These are phyloP conservation scores for Trichomonascaceae sp. DNA, from an alignment of 1,139 yeast genomes.

Conservation along the genomic window DNA sequence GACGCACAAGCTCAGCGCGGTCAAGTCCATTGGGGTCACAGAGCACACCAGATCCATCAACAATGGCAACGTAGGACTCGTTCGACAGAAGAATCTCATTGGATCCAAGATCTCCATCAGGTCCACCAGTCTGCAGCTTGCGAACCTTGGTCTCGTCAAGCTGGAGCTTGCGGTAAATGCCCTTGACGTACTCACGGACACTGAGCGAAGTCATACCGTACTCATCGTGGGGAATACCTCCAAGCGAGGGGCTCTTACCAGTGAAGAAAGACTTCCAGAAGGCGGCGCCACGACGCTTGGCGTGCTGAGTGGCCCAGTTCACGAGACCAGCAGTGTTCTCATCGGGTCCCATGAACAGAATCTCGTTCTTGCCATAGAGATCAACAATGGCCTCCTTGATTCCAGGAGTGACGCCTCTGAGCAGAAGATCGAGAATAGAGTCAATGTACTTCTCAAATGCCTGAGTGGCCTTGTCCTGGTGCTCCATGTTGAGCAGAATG, in stretches of 20 bases:
- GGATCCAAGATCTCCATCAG: constrained; percentile 96
- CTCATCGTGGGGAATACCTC: constrained; percentile 97
- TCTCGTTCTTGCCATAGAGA: constrained; percentile 71
- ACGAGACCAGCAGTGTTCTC: constrained; percentile 95
- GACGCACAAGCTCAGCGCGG: constrained; percentile 59
- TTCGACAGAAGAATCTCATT: constrained; percentile 82
- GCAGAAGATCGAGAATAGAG: constrained; percentile 72
- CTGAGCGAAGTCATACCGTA: constrained; percentile 97
- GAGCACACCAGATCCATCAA: constrained; percentile 92
- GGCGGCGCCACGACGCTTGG: constrained; percentile 85
- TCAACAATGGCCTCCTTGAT: constrained; percentile 81
- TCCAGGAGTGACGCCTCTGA: constrained; percentile 59
- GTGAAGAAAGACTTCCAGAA: constrained; percentile 99
- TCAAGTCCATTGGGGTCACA: constrained; percentile 86
- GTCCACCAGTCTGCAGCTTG: constrained; percentile 96
- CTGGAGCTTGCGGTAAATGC: constrained; percentile 68
- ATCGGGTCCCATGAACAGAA: constrained; percentile 94
- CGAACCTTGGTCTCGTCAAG: constrained; percentile 47
- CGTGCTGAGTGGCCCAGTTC: constrained; percentile 98
- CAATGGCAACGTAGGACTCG: constrained; percentile 76
- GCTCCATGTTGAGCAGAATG: constrained; percentile 60
- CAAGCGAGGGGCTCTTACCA: constrained; percentile 82
- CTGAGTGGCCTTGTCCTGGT: constrained; percentile 71
- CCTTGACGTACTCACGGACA: constrained; percentile 84
- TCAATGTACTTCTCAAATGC: constrained; percentile 92